These are phyloP conservation scores for Leptographium flavum DNA, from an alignment of 2,329 filamentous ascomycete genomes.

Conservation along the genomic window DNA sequence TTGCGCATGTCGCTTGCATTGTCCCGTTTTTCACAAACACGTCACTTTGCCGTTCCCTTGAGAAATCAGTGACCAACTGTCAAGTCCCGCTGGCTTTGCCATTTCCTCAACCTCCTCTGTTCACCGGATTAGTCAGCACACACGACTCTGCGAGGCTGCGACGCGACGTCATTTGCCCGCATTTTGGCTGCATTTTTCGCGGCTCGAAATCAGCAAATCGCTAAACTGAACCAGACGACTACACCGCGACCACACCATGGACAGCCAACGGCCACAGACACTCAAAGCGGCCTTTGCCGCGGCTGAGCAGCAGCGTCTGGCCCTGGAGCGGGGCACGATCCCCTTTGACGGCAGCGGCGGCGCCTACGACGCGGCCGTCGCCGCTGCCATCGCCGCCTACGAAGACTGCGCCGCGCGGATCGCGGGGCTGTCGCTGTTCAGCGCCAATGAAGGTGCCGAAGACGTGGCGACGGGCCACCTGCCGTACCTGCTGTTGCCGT, in stretches of 20 bases:
- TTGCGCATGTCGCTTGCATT: too few species aligned
- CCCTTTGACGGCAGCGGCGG: constrained; percentile 25
- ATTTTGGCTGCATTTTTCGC: constrained; percentile 8
- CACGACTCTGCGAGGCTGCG: not conserved
- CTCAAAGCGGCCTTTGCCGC: constrained; percentile 34
- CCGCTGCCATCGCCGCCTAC: constrained; percentile 54
- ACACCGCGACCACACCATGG: not conserved
- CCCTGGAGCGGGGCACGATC: constrained; percentile 33
- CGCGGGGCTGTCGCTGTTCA: constrained; percentile 67
- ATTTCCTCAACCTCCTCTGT: too few species aligned
- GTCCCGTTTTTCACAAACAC: too few species aligned
- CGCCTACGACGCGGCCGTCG: constrained; percentile 56
- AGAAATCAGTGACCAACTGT: too few species aligned
- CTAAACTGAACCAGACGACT: too few species aligned
- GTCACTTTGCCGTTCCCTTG: too few species aligned
- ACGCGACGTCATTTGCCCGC: constrained; percentile 5
- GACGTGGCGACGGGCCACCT: constrained; percentile 76
- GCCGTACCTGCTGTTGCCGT: constrained; percentile 69
- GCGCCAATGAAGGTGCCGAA: constrained; percentile 75
- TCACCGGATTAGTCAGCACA: too few species aligned
- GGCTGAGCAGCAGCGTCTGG: constrained; percentile 35
- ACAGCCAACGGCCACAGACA: constrained; percentile 2
- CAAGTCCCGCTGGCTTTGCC: too few species aligned
- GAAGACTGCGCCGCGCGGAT: constrained; percentile 57
- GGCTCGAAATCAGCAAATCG: too few species aligned